Conservation (phyloP, 2,329 filamentous ascomycete species). For the Venturia nashicola region DNA sequence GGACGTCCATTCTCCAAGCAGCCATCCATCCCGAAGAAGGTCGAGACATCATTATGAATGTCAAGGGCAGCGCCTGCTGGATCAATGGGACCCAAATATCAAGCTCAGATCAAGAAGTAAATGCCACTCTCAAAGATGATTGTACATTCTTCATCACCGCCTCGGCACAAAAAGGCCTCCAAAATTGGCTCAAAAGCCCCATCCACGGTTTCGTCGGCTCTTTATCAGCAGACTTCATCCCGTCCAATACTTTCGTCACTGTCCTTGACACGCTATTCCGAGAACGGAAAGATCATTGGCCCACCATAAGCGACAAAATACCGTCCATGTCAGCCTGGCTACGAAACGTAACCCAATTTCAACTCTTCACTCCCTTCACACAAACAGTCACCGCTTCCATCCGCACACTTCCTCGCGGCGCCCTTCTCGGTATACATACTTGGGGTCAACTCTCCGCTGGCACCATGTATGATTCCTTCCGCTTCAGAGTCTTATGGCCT, state of each 20-base stretch:
- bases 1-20: too few relatives aligned
- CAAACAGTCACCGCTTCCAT: neutral
- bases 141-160: neutral
- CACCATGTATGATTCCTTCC: neutral
- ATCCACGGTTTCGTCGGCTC: neutral
- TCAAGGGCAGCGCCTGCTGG: neutral
- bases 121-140: neutral
- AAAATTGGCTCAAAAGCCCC: neutral
- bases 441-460: neutral
- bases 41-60: neutral
- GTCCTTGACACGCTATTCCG: neutral
- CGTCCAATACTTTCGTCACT: neutral
- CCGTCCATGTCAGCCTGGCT: neutral
- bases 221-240: neutral
- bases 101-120: neutral
- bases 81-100: neutral
- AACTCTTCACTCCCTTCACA: neutral
- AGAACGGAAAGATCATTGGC: neutral
- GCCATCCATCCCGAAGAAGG: neutral
- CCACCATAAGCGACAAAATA: neutral
- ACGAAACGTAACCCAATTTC: neutral
- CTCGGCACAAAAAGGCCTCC: neutral
- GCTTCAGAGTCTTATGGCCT: neutral
- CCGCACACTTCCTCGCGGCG: neutral
- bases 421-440: neutral